These are phyloP conservation scores for Periconia sp. DNA, from an alignment of 2,329 filamentous ascomycete genomes.

Conservation along the genomic window DNA sequence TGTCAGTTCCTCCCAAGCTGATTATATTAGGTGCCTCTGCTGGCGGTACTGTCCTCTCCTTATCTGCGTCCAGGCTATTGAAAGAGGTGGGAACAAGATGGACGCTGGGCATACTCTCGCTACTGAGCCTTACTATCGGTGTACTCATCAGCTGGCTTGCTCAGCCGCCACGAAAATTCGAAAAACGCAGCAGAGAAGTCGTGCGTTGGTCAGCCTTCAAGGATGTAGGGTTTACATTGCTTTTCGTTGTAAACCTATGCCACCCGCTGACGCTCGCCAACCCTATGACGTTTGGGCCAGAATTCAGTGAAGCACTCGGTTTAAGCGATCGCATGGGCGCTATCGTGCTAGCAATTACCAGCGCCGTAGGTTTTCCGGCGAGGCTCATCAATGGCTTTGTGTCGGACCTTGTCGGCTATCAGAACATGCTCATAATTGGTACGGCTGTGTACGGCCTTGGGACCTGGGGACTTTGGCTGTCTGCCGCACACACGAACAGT, in stretches of 20 bases:
- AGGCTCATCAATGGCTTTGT: slow-evolving; percentile 54
- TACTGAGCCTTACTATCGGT: slow-evolving; percentile 47
- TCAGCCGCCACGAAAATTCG: slow-evolving; percentile 50
- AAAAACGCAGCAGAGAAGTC: slow-evolving; percentile 42
- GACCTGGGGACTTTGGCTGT: slow-evolving; percentile 27
- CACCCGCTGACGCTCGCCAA: slow-evolving; percentile 55
- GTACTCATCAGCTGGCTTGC: slow-evolving; percentile 42
- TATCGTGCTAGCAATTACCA: slow-evolving; percentile 53
- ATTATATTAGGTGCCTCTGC: slow-evolving; percentile 17
- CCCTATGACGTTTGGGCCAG: slow-evolving; percentile 57
- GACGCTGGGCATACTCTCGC: slow-evolving; percentile 51
- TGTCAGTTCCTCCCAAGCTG: not conserved
- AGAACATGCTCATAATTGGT: slow-evolving; percentile 55
- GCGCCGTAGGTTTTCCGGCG: slow-evolving; percentile 54
- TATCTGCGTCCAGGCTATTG: slow-evolving; percentile 48
- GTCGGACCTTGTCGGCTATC: slow-evolving; percentile 55
- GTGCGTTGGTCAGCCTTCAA: slow-evolving; percentile 47
- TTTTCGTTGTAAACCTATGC: slow-evolving; percentile 42
- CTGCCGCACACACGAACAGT: slow-evolving; percentile 15
- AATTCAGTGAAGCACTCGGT: slow-evolving; percentile 55
- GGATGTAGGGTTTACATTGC: slow-evolving; percentile 51
- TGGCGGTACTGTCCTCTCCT: slow-evolving; percentile 19
- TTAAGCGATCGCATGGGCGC: slow-evolving; percentile 50
- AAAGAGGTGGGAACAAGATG: slow-evolving; percentile 51
- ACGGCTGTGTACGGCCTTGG: slow-evolving; percentile 17